Conservation (phyloP, 2,329 filamentous ascomycete genomes). For the Aspergillus eucalypticola region DNA sequence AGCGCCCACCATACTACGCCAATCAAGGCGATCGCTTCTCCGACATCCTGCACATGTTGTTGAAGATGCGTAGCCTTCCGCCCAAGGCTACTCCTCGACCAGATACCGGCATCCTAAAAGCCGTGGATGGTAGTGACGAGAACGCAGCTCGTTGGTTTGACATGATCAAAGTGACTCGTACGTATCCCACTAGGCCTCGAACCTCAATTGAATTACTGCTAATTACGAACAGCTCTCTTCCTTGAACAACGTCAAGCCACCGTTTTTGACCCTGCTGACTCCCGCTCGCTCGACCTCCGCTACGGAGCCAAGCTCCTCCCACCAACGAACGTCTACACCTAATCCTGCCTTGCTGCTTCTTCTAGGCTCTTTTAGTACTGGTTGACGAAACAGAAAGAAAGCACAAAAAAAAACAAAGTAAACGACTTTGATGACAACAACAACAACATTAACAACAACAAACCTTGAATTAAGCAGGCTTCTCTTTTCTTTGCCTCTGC, state of each 20-base stretch:
- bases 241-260: conserved; percentile 42
- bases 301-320: conserved; percentile 40
- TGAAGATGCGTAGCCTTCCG: conserved; percentile 57
- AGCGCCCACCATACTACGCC: conserved; percentile 53
- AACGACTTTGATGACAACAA: conserved; percentile 11
- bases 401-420: neutral
- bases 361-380: neutral
- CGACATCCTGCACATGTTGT: conserved; percentile 58
- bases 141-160: conserved; percentile 45
- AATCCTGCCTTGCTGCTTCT: conserved; percentile 1
- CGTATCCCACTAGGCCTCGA: conserved; percentile 17
- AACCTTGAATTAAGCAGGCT: neutral
- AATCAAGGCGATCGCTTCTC: conserved; percentile 60
- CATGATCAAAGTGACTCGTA: conserved; percentile 43
- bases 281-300: conserved; percentile 45
- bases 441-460: neutral
- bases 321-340: conserved; percentile 27
- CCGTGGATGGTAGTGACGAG: conserved; percentile 41
- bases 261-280: conserved; percentile 41
- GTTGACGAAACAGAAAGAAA: neutral
- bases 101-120: conserved; percentile 41
- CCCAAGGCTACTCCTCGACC: conserved; percentile 42
- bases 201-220: too few relatives aligned
- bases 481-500: neutral
- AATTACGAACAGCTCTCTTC: conserved; percentile 31